Conservation (phyloP, 2,329 filamentous ascomycete species). For the Leptographium galeiforme region DNA sequence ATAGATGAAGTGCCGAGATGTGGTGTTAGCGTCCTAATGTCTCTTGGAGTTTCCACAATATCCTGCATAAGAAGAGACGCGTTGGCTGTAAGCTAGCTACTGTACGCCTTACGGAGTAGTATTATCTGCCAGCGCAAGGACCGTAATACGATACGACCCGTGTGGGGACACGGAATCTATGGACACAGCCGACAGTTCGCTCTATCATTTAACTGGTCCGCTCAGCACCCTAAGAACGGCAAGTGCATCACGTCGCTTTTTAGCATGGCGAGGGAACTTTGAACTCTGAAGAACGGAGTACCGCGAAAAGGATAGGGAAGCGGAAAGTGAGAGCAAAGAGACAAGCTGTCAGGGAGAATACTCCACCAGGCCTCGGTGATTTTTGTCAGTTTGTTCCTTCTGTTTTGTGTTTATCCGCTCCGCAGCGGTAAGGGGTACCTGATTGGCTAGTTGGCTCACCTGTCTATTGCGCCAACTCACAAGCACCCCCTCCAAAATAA, state of each 20-base stretch:
- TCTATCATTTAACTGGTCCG: neutral
- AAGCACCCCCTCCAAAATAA: neutral
- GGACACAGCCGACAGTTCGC: neutral
- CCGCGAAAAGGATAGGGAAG: too few species aligned
- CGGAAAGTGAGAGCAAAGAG: too few species aligned
- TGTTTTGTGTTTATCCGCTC: neutral
- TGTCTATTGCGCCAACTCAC: neutral
- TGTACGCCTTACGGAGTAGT: neutral
- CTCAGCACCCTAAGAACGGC: neutral
- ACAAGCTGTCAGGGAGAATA: too few species aligned
- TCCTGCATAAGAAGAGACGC: too few species aligned
- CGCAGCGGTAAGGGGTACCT: neutral
- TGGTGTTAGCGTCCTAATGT: too few species aligned
- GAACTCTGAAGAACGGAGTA: too few species aligned
- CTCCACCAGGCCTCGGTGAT: too few species aligned
- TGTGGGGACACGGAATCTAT: neutral
- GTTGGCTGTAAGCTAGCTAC: too few species aligned
- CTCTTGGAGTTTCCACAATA: too few species aligned
- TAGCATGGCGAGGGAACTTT: too few species aligned
- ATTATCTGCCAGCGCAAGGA: neutral
- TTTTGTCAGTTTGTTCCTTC: neutral
- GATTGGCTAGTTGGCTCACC: neutral
- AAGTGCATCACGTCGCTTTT: too few species aligned
- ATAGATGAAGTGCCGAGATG: too few species aligned
- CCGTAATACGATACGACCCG: neutral